Base-by-base conservation (phyloP, 768 basidiomycete genomes). In the Leccinum barrowsii region DNA sequence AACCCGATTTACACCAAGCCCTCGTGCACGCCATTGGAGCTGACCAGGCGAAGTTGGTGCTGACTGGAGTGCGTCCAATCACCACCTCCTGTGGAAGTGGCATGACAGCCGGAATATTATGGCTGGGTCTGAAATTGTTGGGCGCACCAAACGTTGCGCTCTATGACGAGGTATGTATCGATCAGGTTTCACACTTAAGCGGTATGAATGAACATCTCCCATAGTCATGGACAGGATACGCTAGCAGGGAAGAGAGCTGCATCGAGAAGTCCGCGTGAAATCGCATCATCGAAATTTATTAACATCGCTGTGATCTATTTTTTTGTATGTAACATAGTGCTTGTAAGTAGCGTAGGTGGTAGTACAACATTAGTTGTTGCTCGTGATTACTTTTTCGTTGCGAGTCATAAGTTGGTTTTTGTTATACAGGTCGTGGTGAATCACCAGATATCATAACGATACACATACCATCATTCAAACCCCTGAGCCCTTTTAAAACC, bases 171-270 rank as follows among this genome's bases (percentile, higher is more conserved):
- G 94, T 96, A 68, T 52, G 84, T 60, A 48, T 32, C 46, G 51
- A 56, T 61, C 55, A 55, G 22, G 40, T 35, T 56, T 49, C 48
- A 50, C 48, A 50, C 50, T 30, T 59, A 56, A 57, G 44, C 60
- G 42, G 55, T 56, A 62, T 65, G 59, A 62, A 71, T 56, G 40
- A 55, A 49, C n/a, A 50, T 51, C 10, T 54, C 42, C n/a, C 40
- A 37, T 64, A 96, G 94, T 93, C 92, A 28, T 98, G 96, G 96
- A 91, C 91, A 2, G 96, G 96, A 3, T 98, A 97, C 71, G 93
- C 94, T 2, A 76, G 81, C 72, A 80, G 94, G 57, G 66, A 81
- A 13, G 79, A 86, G 54, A 95, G 93, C 73, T 81, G 75, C 59
- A 94, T 97, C 40, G 80, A 79, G 46, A 89, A 85, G 69, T 73